Evolutionary conservation across 805 yeast genomes (phyloP).

Genomic region (Maudiozyma turicensis): DNA sequence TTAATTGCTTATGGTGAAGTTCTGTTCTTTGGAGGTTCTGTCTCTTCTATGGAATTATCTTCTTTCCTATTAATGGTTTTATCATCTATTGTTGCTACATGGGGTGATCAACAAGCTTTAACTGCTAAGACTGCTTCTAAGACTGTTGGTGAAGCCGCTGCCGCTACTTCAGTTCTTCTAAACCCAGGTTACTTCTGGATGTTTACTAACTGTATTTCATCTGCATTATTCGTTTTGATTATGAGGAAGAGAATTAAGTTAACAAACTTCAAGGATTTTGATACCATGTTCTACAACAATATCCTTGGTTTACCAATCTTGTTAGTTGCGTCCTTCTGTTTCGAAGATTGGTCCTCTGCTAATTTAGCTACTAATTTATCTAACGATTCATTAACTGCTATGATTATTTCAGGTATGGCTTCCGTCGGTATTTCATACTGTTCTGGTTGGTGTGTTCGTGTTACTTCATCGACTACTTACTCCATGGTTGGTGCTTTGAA

Average conservation of each 20-base stretch:
- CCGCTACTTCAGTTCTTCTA: constrained; percentile 29
- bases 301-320: constrained; percentile 86
- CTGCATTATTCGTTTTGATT: constrained; percentile 85
- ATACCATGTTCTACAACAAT: constrained; percentile 97
- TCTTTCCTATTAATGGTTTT: constrained; percentile 88
- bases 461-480: constrained; percentile 95
- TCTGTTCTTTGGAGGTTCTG: constrained; percentile 89
- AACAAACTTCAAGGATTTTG: constrained; percentile 92
- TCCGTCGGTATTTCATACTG: constrained; percentile 97
- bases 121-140: constrained; percentile 25
- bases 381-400: constrained; percentile 59
- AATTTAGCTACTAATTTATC: constrained; percentile 70
- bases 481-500: constrained; percentile 99
- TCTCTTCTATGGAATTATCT: constrained; percentile 79
- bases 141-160: constrained; percentile 17
- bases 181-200: constrained; percentile 92
- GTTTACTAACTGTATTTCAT: constrained; percentile 87
- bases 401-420: constrained; percentile 88
- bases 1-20: constrained; percentile 98
- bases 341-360: constrained; percentile 89
- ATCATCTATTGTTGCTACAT: constrained; percentile 91
- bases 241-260: constrained; percentile 98
- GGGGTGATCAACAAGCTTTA: constrained; percentile 54
- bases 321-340: constrained; percentile 57
- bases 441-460: constrained; percentile 99